Conservation (phyloP, 202 grass and related monocot genomes). For the Carex sylvatica region DNA sequence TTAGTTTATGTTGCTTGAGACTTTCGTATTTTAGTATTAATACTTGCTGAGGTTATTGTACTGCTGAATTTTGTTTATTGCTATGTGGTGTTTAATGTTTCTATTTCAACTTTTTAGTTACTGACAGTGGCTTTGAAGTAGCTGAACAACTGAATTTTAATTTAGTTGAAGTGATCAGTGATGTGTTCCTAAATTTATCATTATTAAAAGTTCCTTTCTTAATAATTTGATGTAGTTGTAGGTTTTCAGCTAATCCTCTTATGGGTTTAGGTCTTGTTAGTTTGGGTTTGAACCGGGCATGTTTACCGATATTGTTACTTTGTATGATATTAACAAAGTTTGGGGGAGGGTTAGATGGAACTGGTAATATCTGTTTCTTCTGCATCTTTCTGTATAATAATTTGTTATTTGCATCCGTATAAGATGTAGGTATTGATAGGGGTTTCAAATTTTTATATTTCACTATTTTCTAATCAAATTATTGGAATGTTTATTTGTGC, state of each 20-base stretch:
- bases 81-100: neutral
- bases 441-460: too few relatives aligned
- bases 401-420: too few relatives aligned
- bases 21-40: neutral
- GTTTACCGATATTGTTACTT: neutral
- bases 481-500: too few relatives aligned
- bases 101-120: neutral
- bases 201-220: neutral
- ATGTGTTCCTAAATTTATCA: neutral
- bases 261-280: neutral
- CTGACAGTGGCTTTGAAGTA: neutral
- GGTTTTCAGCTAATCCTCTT: neutral
- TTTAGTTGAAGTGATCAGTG: neutral
- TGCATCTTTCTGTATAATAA: neutral
- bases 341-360: neutral
- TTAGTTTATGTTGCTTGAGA: constrained; percentile 6
- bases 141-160: neutral
- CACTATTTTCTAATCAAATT: too few relatives aligned
- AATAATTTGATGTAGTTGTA: neutral
- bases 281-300: neutral
- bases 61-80: neutral
- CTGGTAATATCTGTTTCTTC: neutral
- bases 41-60: neutral
- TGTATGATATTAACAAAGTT: neutral
- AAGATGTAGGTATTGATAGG: too few relatives aligned